These are phyloP conservation scores for Psilocybe subaeruginosa DNA, from an alignment of 768 basidiomycete genomes.

Conservation along the genomic window DNA sequence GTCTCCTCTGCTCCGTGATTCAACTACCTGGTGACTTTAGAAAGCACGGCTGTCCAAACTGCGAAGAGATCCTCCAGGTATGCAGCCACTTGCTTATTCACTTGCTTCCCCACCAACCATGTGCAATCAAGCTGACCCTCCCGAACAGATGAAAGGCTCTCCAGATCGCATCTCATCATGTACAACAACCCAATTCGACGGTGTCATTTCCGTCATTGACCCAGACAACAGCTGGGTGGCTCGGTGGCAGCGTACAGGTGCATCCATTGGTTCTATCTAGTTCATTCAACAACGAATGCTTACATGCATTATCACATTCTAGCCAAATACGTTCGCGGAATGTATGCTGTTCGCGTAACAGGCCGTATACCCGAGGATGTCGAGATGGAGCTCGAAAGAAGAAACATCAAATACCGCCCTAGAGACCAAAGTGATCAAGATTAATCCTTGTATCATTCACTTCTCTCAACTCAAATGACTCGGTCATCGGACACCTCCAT, in stretches of 20 bases:
- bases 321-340: conserved; percentile 91
- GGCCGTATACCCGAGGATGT: conserved; percentile 87
- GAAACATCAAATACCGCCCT: conserved; percentile 84
- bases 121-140: neutral
- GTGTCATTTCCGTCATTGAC: conserved; percentile 84
- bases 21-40: conserved; percentile 85
- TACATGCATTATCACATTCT: neutral
- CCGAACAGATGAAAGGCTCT: conserved; percentile 80
- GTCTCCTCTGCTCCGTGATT: conserved; percentile 91
- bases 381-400: conserved; percentile 75
- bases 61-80: conserved; percentile 94
- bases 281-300: neutral
- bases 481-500: neutral
- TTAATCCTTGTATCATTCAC: conserved; percentile 28
- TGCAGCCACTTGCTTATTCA: neutral
- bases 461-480: neutral
- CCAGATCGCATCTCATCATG: conserved; percentile 82
- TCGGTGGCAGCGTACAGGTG: conserved; percentile 93
- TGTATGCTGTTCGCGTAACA: conserved; percentile 91
- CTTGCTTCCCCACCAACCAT: neutral
- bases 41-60: conserved; percentile 92
- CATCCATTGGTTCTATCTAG: conserved; percentile 29
- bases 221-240: conserved; percentile 94
- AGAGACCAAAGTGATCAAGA: conserved; percentile 81
- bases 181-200: conserved; percentile 93